These are phyloP conservation scores for Fusarium paranaense DNA, from an alignment of 2,329 filamentous ascomycete genomes.

Conservation along the genomic window DNA sequence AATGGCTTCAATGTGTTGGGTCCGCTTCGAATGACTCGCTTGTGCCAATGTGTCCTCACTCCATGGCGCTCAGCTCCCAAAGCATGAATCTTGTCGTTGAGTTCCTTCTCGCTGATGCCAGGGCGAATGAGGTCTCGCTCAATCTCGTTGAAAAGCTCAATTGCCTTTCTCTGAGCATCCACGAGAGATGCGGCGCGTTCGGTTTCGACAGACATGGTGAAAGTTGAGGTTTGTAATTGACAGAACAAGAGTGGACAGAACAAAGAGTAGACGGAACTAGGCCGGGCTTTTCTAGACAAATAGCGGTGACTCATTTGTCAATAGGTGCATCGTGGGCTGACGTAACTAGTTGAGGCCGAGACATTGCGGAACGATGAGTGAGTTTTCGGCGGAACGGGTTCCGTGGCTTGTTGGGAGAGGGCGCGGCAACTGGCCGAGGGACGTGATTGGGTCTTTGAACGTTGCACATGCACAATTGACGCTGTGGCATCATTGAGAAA, in stretches of 20 bases:
- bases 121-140: conserved; percentile 39
- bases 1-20: conserved; percentile 62
- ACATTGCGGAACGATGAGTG: background rate
- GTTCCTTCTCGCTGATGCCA: conserved; percentile 15
- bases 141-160: conserved; percentile 60
- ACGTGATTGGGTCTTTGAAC: background rate
- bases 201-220: background rate
- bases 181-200: conserved; percentile 45
- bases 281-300: background rate
- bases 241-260: background rate
- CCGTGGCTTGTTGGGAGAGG: background rate
- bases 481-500: background rate
- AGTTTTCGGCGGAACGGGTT: background rate
- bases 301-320: conserved; percentile 1
- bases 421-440: background rate
- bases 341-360: background rate
- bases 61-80: conserved; percentile 45
- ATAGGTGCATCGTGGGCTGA: background rate
- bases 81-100: conserved; percentile 61
- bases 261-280: background rate
- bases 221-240: background rate
- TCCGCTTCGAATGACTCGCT: conserved; percentile 61
- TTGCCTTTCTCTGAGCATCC: conserved; percentile 60
- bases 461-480: background rate
- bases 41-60: conserved; percentile 64